Percentiles rank a stretch among this genome's conserved stretches.
Conservation (phyloP, 345 rosid genomes). For the Populus ilicifolia region DNA sequence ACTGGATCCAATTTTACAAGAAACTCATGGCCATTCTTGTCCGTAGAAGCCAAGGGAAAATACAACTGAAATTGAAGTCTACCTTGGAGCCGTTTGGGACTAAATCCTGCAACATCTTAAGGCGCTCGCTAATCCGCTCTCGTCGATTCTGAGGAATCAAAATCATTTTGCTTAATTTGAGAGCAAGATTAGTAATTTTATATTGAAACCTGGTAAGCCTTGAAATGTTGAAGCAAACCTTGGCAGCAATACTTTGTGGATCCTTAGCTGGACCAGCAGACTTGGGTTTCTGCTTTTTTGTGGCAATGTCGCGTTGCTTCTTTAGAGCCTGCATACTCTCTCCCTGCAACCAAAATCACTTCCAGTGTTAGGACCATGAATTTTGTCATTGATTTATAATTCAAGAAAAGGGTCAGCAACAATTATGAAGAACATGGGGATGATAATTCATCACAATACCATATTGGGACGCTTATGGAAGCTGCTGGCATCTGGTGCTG, state of each 20-base stretch:
- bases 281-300: slow-evolving; percentile 49
- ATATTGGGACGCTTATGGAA: slow-evolving; percentile 50
- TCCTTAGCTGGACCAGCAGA: slow-evolving; percentile 51
- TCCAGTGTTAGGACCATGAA: background rate
- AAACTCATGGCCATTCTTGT: background rate
- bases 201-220: background rate
- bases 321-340: slow-evolving; percentile 46
- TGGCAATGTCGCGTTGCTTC: slow-evolving; percentile 45
- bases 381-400: background rate
- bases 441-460: slow-evolving; percentile 25
- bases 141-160: slow-evolving; percentile 62
- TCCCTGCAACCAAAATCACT: slow-evolving; percentile 29
- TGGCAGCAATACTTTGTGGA: slow-evolving; percentile 92
- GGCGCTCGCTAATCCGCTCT: slow-evolving; percentile 85
- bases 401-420: background rate
- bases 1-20: background rate
- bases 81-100: slow-evolving; percentile 94
- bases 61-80: background rate
- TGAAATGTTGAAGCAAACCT: slow-evolving; percentile 42
- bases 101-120: slow-evolving; percentile 75
- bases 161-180: slow-evolving; percentile 19
- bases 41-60: background rate
- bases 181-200: background rate
- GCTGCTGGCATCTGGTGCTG: slow-evolving; percentile 34
- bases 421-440: background rate